Percentiles rank a stretch among this genome's conserved stretches.
Evolutionary conservation across 495 filamentous ascomycete species (phyloP).

Genomic region (Talaromyces thailandensis): DNA sequence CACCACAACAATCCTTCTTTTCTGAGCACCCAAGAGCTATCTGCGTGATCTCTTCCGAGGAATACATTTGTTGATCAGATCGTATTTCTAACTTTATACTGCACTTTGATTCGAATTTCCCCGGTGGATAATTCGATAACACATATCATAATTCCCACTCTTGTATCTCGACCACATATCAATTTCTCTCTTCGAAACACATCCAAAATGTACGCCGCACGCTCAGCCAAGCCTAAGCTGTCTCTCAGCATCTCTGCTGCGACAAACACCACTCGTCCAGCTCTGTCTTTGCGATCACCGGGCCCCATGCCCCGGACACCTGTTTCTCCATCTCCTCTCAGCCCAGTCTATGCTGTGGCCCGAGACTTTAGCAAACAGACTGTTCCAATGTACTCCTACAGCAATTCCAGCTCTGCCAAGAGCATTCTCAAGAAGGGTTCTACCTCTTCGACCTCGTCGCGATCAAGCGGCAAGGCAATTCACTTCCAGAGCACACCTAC

Average conservation of each 20-base stretch:
- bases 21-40: conserved; percentile 3
- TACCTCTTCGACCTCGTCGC: conserved; percentile 11
- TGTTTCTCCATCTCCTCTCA: conserved; percentile 31
- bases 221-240: conserved; percentile 35
- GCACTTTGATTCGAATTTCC: conserved; percentile 3
- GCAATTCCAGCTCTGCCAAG: conserved; percentile 38
- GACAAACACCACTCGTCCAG: conserved; percentile 23
- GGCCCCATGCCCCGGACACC: conserved; percentile 34
- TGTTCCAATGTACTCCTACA: conserved; percentile 31
- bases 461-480: conserved; percentile 29
- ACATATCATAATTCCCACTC: conserved; percentile 7
- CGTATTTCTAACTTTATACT: conserved; percentile 2
- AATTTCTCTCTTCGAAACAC: conserved; percentile 2
- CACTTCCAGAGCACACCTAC: conserved; percentile 39
- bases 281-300: conserved; percentile 38
- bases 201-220: conserved; percentile 29
- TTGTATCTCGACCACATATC: conserved; percentile 8
- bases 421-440: conserved; percentile 42
- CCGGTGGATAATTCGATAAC: background rate
- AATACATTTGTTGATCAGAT: conserved; percentile 33
- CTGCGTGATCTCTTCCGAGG: conserved; percentile 3
- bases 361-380: conserved; percentile 35
- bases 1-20: conserved; percentile 13
- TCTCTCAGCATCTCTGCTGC: conserved; percentile 37
- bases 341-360: conserved; percentile 21